These are phyloP conservation scores for Podospora comata DNA, from an alignment of 495 filamentous ascomycete genomes.

Conservation along the genomic window DNA sequence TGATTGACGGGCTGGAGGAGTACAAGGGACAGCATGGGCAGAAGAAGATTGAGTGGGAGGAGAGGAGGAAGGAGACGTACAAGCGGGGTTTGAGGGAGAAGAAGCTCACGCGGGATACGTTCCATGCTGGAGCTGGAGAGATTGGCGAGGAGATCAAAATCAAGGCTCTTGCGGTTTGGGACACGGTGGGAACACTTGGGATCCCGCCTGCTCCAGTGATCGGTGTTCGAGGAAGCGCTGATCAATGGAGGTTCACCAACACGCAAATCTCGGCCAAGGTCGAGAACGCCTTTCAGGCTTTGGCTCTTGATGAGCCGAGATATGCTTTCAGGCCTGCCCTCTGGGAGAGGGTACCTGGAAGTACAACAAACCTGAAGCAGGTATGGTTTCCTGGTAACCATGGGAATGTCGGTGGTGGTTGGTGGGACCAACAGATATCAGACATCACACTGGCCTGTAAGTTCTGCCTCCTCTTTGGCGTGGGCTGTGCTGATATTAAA, in stretches of 20 bases:
- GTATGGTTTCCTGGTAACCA: constrained; percentile 71
- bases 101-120: constrained; percentile 30
- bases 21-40: constrained; percentile 26
- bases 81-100: constrained; percentile 27
- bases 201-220: constrained; percentile 36
- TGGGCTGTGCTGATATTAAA: neutral
- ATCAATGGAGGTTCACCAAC: constrained; percentile 53
- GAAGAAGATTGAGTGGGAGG: constrained; percentile 33
- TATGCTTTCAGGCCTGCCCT: constrained; percentile 60
- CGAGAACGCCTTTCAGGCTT: constrained; percentile 67
- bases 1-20: constrained; percentile 19
- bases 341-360: constrained; percentile 46
- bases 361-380: constrained; percentile 52
- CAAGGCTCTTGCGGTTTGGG: constrained; percentile 40
- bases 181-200: constrained; percentile 39
- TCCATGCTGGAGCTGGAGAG: constrained; percentile 23
- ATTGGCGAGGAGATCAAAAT: constrained; percentile 37
- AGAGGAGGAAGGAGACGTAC: constrained; percentile 26
- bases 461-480: neutral
- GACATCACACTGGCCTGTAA: constrained; percentile 34
- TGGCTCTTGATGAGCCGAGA: constrained; percentile 68
- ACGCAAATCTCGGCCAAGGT: constrained; percentile 54
- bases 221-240: constrained; percentile 33
- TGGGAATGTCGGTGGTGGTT: constrained; percentile 58
- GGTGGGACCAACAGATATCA: constrained; percentile 36